Conservation (phyloP, 352 stramenopile species). For the Phytophthora tubulina region DNA sequence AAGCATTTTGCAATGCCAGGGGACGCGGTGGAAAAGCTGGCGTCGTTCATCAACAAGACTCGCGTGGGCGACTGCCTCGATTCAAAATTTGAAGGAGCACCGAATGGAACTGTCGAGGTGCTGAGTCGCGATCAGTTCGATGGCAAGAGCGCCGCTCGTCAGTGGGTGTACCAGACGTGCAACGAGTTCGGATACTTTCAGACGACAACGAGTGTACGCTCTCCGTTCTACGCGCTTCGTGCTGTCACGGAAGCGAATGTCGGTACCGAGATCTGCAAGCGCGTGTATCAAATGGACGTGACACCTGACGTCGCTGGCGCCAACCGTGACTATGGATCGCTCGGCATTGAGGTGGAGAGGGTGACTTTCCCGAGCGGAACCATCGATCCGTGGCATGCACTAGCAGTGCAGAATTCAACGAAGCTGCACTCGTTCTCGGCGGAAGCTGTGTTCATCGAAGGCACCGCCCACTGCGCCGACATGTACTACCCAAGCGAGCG, state of each 20-base stretch:
- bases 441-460: conserved; percentile 80
- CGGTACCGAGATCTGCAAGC: conserved; percentile 82
- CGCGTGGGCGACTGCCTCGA: conserved; percentile 71
- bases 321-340: conserved; percentile 82
- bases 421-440: conserved; percentile 62
- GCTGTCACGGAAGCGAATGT: conserved; percentile 78
- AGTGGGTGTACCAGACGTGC: conserved; percentile 92
- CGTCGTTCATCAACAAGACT: conserved; percentile 66
- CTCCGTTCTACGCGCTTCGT: conserved; percentile 75
- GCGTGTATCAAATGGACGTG: conserved; percentile 77
- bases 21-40: conserved; percentile 56
- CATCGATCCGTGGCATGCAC: conserved; percentile 87
- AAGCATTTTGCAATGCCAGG: conserved; percentile 53
- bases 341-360: conserved; percentile 81
- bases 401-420: conserved; percentile 81
- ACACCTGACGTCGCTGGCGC: conserved; percentile 65
- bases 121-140: conserved; percentile 72
- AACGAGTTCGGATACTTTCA: conserved; percentile 93
- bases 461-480: conserved; percentile 83
- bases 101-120: conserved; percentile 74
- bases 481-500: conserved; percentile 80
- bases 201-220: conserved; percentile 63
- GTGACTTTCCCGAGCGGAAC: conserved; percentile 86
- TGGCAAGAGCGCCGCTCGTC: conserved; percentile 69
- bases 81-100: conserved; percentile 80